Evolutionary conservation across 148 eudicot species (phyloP), one percentile per base, ranked within the genome.

Genomic region (Spergularia bocconei): DNA sequence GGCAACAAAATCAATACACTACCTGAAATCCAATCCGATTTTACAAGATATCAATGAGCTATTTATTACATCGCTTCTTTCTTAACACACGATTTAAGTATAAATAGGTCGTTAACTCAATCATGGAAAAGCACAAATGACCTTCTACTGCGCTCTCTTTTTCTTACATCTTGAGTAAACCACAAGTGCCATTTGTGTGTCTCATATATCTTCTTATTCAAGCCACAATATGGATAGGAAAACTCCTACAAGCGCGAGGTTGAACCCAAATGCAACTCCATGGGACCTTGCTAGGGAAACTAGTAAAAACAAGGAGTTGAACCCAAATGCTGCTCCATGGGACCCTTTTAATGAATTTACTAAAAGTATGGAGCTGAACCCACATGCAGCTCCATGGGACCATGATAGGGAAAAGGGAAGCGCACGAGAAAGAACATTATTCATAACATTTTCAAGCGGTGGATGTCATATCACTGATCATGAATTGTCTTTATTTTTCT

Each of bases 271-370:
- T 39, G 82, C 78, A 21, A 12, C 11, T 55, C 53, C 77, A 47
- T 79, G 73, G 73, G 17, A 25, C 5, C 82, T 63, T 29, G 36
- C 36, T 29, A 29, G 36, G 36, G 36, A 29, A 29, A 29, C 36
- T 29, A 29, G 3, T 29, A 29, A 29, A 29, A 29, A 4, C 36
- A 2, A 2, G 36, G 36, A 29, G 36, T 29, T 79, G 5, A 68
- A 79, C n/a, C 78, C 82, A 4, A 3, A 74, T 39, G 82, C 78
- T 23, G 13, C 13, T 56, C 54, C 78, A 59, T 79, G 73, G 73
- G n/a, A 44, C 10, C 82, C n/a, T n/a, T n/a, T n/a, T n/a, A n/a
- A n/a, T n/a, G n/a, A n/a, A n/a, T n/a, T n/a, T n/a, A n/a, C n/a
- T n/a, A n/a, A n/a, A n/a, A n/a, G n/a, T n/a, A n/a, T n/a, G n/a